Evolutionary conservation across 192 early-diverging fungal genomes (phyloP), one percentile per base, ranked within the genome.

Genomic region (Spizellomyces punctatus): DNA sequence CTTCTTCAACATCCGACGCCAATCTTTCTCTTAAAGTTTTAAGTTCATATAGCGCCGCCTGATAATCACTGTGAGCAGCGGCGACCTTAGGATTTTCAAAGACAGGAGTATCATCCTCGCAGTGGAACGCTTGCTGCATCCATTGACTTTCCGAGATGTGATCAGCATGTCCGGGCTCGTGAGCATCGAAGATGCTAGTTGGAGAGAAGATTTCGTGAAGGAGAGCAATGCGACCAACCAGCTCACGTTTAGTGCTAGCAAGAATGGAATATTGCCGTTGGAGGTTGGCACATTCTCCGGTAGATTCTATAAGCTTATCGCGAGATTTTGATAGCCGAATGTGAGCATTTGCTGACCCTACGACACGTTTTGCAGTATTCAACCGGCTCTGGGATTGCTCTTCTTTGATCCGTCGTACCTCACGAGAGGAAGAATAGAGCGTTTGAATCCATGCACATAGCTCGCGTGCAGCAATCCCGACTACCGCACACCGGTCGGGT

Each of bases 61-160:
- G n/a, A 47, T 73, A 73, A 12, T 36, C 21, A 6, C 54, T 48
- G 49, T 73, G 71, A 41, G 63, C 67, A 17, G 12, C 0, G 8
- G 44, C 36, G 2, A 73, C 71, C 7, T 27, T 19, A 19, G 50
- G 54, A 43, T 73, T 64, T 10, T 69, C 41, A 44, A 73, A 73
- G 55, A 56, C 10, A 10, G 54, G 45, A 16, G 22, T 41, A 22
- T 71, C 66, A 14, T 73, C 67, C 7, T 22, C 71, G 55, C 48
- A 8, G 17, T 73, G 71, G 67, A 73, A 73, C 1, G 67, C 71
- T 57, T 73, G 71, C 46, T 73, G 71, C 9, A 73, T 73, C 71
- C 71, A 73, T 49, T 73, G 71, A 16, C 69, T 72, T 44, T 73
- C 71, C 2, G 66, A 56, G 16, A 55, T 36, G 16, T 72, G 69